Percentiles rank a stretch among this genome's conserved stretches.
Conservation (phyloP, 169 alveolate genomes). For the Perkinsus marinus region DNA sequence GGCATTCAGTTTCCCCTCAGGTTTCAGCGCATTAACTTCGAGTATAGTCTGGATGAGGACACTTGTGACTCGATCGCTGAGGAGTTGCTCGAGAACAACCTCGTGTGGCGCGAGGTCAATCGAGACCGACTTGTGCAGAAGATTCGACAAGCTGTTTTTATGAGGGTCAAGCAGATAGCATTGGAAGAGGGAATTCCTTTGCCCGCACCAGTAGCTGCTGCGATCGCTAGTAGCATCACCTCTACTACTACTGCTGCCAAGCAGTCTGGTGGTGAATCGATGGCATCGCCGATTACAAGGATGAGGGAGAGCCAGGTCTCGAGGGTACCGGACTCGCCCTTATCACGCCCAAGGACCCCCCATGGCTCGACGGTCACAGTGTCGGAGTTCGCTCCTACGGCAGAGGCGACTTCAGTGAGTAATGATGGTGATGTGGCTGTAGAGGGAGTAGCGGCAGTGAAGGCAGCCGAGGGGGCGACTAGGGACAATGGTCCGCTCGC, state of each 20-base stretch:
- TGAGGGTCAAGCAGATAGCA: background rate
- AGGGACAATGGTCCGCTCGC: too few relatives aligned
- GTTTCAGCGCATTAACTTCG: background rate
- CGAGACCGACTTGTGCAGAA: background rate
- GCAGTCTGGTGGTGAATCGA: background rate
- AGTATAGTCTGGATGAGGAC: background rate
- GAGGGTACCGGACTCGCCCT: too few relatives aligned
- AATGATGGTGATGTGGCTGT: too few relatives aligned
- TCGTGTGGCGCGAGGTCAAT: background rate
- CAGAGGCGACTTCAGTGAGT: too few relatives aligned
- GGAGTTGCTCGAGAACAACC: background rate
- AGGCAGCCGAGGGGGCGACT: too few relatives aligned
- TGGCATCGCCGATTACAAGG: background rate
- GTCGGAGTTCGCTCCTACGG: too few relatives aligned
- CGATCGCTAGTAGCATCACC: background rate
- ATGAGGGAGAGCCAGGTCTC: too few relatives aligned
- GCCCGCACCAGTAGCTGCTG: background rate
- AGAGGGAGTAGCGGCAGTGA: too few relatives aligned
- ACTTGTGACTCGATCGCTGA: background rate
- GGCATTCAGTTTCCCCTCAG: background rate
- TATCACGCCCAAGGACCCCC: background rate
- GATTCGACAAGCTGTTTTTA: background rate
- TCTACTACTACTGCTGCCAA: too few relatives aligned
- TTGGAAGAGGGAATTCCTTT: background rate
- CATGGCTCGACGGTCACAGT: background rate